Percentiles rank a stretch among this genome's conserved stretches.
Conservation (phyloP, 257 asterid species). For the Catharanthus roseus region DNA sequence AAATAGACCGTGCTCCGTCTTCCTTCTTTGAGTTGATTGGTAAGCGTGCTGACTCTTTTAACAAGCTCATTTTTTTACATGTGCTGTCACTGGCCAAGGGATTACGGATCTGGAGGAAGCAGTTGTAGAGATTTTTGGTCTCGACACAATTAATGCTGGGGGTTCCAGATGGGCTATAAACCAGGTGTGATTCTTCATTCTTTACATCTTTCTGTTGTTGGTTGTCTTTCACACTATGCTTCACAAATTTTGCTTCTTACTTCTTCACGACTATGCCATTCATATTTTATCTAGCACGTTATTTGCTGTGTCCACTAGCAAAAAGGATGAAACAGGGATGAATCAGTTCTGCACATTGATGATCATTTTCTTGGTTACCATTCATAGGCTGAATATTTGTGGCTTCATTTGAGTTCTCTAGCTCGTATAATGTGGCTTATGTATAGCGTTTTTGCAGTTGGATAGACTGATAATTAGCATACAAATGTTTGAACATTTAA, state of each 20-base stretch:
- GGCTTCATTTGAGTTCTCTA: too few relatives aligned
- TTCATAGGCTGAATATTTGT: too few relatives aligned
- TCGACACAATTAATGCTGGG: conserved; percentile 58
- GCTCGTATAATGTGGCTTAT: not conserved
- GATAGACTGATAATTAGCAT: not conserved
- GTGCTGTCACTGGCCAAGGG: conserved; percentile 90
- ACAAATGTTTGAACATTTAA: not conserved
- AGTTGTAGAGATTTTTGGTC: conserved; percentile 63
- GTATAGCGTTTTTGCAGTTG: not conserved
- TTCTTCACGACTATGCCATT: not conserved
- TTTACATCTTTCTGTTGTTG: not conserved
- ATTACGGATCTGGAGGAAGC: conserved; percentile 72
- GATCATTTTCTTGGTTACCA: too few relatives aligned
- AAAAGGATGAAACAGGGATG: too few relatives aligned
- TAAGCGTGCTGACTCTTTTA: conserved; percentile 32
- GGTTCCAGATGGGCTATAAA: conserved; percentile 87
- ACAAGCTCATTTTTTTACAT: conserved; percentile 54
- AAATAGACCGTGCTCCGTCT: conserved; percentile 66
- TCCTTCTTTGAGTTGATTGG: conserved; percentile 45
- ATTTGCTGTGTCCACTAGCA: too few relatives aligned
- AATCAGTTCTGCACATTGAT: too few relatives aligned
- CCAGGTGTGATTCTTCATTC: conserved; percentile 49
- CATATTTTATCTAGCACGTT: not conserved
- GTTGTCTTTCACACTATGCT: not conserved
- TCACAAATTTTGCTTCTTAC: not conserved